These are phyloP conservation scores for Batrachochytrium dendrobatidis DNA, from an alignment of 371 early-diverging fungal genomes.

Conservation along the genomic window DNA sequence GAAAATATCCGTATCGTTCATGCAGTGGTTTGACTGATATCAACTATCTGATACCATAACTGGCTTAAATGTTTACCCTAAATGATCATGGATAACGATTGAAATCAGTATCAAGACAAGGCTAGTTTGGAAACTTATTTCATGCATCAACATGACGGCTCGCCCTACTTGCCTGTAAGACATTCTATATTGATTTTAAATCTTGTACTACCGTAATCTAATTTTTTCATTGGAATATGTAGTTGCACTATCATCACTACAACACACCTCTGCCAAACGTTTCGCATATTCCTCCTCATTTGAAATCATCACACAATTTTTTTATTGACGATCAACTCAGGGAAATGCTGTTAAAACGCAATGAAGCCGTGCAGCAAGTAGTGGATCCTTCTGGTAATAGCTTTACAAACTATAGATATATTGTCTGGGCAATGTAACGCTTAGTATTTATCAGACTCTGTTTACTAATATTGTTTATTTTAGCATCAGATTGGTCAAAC, in stretches of 20 bases:
- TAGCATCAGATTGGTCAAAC: constrained; percentile 25
- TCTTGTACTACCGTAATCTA: neutral
- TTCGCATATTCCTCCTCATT: constrained; percentile 61
- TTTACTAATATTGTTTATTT: neutral
- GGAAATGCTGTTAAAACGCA: constrained; percentile 65
- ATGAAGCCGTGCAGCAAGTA: constrained; percentile 56
- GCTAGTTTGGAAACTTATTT: neutral
- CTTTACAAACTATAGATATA: too few relatives aligned
- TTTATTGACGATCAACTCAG: constrained; percentile 74
- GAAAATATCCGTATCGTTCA: too few relatives aligned
- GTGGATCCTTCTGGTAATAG: constrained; percentile 33
- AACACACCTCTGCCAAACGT: constrained; percentile 63
- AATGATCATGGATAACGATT: too few relatives aligned
- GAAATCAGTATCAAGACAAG: neutral
- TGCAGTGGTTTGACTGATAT: too few relatives aligned
- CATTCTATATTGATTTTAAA: neutral
- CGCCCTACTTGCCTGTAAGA: neutral
- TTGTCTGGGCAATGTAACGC: neutral
- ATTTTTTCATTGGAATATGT: neutral
- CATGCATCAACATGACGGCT: neutral
- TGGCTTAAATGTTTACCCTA: too few relatives aligned
- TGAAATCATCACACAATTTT: constrained; percentile 69
- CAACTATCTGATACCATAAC: too few relatives aligned
- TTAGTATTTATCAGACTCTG: neutral
- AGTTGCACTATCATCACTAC: constrained; percentile 64